Base-by-base conservation (phyloP, 2,329 filamentous ascomycete genomes). In the Neonectria hederae region DNA sequence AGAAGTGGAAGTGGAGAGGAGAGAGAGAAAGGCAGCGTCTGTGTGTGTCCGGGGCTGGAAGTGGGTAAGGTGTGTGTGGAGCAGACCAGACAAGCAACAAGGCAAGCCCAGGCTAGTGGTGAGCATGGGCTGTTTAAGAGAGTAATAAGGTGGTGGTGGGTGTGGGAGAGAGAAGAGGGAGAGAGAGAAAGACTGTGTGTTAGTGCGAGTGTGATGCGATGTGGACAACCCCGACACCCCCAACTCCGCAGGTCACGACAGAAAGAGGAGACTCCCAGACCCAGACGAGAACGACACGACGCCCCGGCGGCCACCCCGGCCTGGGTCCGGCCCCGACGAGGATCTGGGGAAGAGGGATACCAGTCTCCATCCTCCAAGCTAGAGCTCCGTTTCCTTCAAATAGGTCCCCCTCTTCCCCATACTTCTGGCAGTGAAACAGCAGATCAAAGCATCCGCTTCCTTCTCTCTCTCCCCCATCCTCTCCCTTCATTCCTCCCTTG, bases 361-460 rank as follows among this genome's bases (percentile, higher is more conserved):
- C 40, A 48, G 49, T 28, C 38, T 26, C 22, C 30, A 32, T 32
- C 30, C 10, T 32, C 30, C 30, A 13, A 32, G 30, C 30, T 13
- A 13, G 30, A 32, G 26, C 38, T 21, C 49, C 21, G 54, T 54
- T 52, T 54, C 22, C 51, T 63, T 63, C 61, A 63, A 74, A 72
- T 72, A 69, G 61, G 54, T 43, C 17, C 53, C 53, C 24, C 56
- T 62, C 69, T 71, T 71, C 72, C 71, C 71, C 72, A 70, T 61
- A 53, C 54, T 69, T 54, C 63, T 49, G 17, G 7, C 45, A 53
- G 63, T 54, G 43, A 49, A 52, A 67, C 65, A 59, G 35, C 64
- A 70, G 69, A 65, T 63, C 69, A 71, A 65, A 72, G 67, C 65
- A 71, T 66, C 59, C 54, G 59, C 63, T 52, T 68, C 54, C 62